Evolutionary conservation across 805 yeast species (phyloP), one percentile per base, ranked within the genome.

Genomic region (Metschnikowia vanudenii): DNA sequence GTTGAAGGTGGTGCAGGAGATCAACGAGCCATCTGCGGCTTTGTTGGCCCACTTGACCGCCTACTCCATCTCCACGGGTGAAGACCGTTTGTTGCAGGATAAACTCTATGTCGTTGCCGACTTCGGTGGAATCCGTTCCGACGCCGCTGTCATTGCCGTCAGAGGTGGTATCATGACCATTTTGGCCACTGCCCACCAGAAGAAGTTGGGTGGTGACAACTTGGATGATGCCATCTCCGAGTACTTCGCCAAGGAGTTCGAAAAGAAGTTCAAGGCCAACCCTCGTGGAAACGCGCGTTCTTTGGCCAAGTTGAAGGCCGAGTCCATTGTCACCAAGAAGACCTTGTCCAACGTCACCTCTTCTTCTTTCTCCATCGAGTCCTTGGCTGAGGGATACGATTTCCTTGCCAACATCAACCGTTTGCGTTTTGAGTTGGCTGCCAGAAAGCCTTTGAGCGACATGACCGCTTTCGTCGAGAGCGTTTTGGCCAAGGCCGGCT

Each of bases 41-140:
- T 74, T 94, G 53, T 75, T 94, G 56, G 89, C 98, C 4, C 92
- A 91, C 63, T 73, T 81, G 49, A 70, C 79, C 34, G 61, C 71
- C 31, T 66, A 74, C 46, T 37, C 50, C 31, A 47, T 41, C 26
- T 42, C 46, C 16, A 14, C 41, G 11, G 78, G 69, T 35, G 57
- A 58, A 40, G 80, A 77, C 52, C 68, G 71, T 45, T 66, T 77
- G 51, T 58, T 59, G 46, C 70, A 80, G 55, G 96, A 89, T 70
- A 85, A 85, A 74, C 69, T 88, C 50, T 84, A 84, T 61, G 95
- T 89, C 41, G 97, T 94, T 57, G 95, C 96, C 45, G 99, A 94
- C 69, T 88, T 94, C 61, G 99, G 99, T 67, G 97, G 96, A 63
- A 78, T 90, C 58, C 81, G 98, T 71, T 84, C 96, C 35, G 98